Evolutionary conservation across 768 basidiomycete species (phyloP), one percentile per base, ranked within the genome.

Genomic region (Podaxis pistillaris): DNA sequence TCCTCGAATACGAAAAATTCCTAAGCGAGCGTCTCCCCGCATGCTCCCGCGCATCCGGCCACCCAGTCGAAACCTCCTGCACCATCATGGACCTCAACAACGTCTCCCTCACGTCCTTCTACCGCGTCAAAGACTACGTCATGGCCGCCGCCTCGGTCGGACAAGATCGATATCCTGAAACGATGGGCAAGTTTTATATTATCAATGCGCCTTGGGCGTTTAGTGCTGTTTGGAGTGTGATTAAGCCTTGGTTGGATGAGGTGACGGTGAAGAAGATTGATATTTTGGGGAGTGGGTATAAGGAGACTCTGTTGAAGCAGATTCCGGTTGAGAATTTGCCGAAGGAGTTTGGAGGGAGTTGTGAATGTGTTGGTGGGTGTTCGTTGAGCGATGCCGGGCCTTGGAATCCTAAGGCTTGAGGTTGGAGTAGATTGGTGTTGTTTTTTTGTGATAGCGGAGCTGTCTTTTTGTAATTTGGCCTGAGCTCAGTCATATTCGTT

Each of bases 101-200:
- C 68, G 87, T 90, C 44, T 80, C 83, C 56, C 72, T 98, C 64
- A 75, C 83, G 65, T 86, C 86, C 72, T 98, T 98, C 73, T 95
- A 89, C 75, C 85, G 84, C 70, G 95, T 98, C 77, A 96, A 93
- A 78, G 91, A 93, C 76, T 96, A 94, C 79, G 90, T 98, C 47
- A 83, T 81, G 64, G 75, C 84, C 22, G 91, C 94, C 0, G 78
- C 90, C 0, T 71, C 73, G 28, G 89, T 99, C 74, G 93, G 93
- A 11, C 95, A 97, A 74, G 85, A 97, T 78, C 82, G 90, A 67
- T 98, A 95, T 75, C 93, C 94, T 1, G 93, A 96, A 74, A 86
- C 83, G 67, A 94, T 98, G 96, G 96, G 96, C 79, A 93, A 92
- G 73, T 98, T 99, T 81, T 99, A 93, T 82, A 95, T 98, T 83